Evolutionary conservation across 257 asterid species (phyloP), one percentile per base, ranked within the genome.

Genomic region (Forsythia suspensa): DNA sequence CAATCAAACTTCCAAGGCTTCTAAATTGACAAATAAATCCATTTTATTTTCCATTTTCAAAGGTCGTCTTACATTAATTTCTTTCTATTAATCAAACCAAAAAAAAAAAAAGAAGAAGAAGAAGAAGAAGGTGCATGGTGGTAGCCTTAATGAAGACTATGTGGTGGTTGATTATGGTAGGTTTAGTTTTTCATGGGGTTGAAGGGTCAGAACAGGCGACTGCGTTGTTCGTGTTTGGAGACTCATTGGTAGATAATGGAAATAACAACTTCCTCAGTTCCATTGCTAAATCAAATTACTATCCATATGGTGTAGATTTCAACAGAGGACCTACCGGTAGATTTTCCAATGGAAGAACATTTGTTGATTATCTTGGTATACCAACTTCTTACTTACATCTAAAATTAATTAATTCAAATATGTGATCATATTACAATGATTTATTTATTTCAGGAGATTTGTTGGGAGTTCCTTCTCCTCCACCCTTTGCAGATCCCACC

Each of bases 241-340:
- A 95, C 76, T 93, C 99, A 0, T 65, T 92, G 72, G 98, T 95
- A 0, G 99, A 95, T 72, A 81, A 81, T 48, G 99, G 99, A 29
- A 95, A 95, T 70, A 95, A 91, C 90, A 95, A 93, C 66, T 93
- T 82, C 92, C 87, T 95, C 77, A 85, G 78, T 48, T 90, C 99
- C 39, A 79, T 93, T 0, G 99, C 99, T 40, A 95, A 86, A 84
- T 76, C 98, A 5, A 95, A 95, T 75, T 95, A 88, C 84, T 91
- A 81, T 38, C 99, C 99, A 1, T 95, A 95, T 48, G 99, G 99
- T 6, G 68, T 90, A 21, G 99, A 95, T 77, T 84, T 83, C 82
- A 70, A 3, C 5, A 48, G 77, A 29, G 94, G 96, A 5, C 79
- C 97, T 1, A 87, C 91, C 20, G 99, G 99, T 8, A 87, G 87